A percentile compares a stretch with the other conserved stretches of the same genome.
Evolutionary conservation across 2,329 filamentous ascomycete genomes (phyloP).

Genomic region (Colletotrichum godetiae): DNA sequence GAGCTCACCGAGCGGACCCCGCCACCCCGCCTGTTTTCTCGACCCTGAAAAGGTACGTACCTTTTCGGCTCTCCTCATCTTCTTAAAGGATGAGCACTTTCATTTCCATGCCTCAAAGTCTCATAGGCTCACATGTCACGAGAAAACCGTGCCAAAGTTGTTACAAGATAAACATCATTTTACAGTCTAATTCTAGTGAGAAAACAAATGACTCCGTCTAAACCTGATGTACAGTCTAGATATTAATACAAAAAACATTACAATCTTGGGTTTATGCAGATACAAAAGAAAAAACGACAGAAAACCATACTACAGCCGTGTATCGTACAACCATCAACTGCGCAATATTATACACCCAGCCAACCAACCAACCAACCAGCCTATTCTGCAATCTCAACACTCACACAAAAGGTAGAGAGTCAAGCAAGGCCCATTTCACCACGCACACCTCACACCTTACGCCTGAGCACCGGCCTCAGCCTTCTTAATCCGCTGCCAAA

Average conservation of each 20-base stretch:
- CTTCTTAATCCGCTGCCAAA: background rate
- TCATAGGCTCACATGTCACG: background rate
- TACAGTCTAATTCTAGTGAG: background rate
- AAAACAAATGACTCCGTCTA: background rate
- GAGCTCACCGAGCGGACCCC: constrained; percentile 36
- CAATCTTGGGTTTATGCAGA: background rate
- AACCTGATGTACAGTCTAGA: background rate
- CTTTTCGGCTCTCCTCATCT: background rate
- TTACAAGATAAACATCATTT: background rate
- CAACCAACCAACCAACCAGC: background rate
- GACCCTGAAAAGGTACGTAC: constrained; percentile 4
- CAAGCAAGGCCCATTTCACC: background rate
- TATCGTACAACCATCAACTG: background rate
- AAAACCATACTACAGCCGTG: background rate
- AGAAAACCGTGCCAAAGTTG: background rate
- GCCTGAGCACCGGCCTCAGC: background rate
- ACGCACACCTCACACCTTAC: background rate
- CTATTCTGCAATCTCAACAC: background rate
- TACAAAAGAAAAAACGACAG: background rate
- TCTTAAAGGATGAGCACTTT: background rate
- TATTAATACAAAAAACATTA: background rate
- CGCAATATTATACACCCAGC: background rate
- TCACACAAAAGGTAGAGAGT: background rate
- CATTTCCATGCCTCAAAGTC: background rate
- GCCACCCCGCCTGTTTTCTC: constrained; percentile 24